Base-by-base conservation (phyloP, 495 filamentous ascomycete species). In the Cercophora samala region DNA sequence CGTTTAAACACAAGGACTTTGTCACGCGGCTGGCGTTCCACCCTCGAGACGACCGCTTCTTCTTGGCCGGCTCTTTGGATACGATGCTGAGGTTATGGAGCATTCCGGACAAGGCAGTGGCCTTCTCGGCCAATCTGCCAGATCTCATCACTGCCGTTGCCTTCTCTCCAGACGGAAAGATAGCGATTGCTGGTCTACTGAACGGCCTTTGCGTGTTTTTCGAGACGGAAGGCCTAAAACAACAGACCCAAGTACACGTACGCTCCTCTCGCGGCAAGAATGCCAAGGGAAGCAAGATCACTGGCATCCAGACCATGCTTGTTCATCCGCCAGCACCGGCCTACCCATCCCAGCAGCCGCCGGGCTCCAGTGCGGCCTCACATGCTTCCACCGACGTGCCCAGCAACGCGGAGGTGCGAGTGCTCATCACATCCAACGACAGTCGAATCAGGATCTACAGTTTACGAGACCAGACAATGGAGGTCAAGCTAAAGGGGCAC, bases 281-380 rank as follows among this genome's bases (percentile, higher is more conserved):
- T 70, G 91, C 94, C 1, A 97, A 95, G 76, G 94, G 95, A 9
- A 97, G 92, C 78, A 99, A 98, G 78, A 96, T 99, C 70, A 98
- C 95, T 0, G 93, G 93, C 24, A 96, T 99, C 56, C 89, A 96
- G 70, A 89, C 93, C 0, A 90, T 90, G 66, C 77, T 75, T 25
- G 80, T 86, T 55, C 90, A 90, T 6, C 73, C 74, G 0, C 53
- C 66, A 23, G 59, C 24, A 22, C 51, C 66, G 18, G n/a, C 59
- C 52, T 60, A 55, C 13, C 8, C 22, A 0, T 22, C 64, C 24
- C 53, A 11, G 23, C 63, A 63, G 25, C 25, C 60, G 2, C 54
- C 83, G 83, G 55, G 83, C 86, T 69, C 80, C 80, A 29, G 63
- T 3, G 52, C 72, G 17, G 55, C 59, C 0, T 73, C 72, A 3